Conservation (phyloP, 352 stramenopile species). For the Detonula confervacea region DNA sequence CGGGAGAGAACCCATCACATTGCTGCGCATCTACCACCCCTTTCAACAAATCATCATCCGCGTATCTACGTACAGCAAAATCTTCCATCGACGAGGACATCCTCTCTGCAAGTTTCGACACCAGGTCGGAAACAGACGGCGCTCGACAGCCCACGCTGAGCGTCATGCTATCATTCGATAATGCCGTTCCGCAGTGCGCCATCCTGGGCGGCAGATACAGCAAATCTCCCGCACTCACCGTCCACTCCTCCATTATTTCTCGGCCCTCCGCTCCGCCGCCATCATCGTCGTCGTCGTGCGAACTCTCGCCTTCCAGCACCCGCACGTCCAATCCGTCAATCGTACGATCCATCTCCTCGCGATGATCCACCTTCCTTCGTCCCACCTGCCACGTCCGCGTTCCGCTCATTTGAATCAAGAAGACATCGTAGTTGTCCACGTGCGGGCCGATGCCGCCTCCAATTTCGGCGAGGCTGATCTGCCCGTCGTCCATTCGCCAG, state of each 20-base stretch:
- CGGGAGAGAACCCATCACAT: slow-evolving; percentile 12
- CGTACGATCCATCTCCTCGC: slow-evolving; percentile 65
- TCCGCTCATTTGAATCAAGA: slow-evolving; percentile 85
- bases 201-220: slow-evolving; percentile 85
- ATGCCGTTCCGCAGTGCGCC: slow-evolving; percentile 73
- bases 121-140: slow-evolving; percentile 73
- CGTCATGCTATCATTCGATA: slow-evolving; percentile 73
- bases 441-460: slow-evolving; percentile 86
- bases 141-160: slow-evolving; percentile 76
- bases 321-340: slow-evolving; percentile 67
- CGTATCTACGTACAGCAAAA: slow-evolving; percentile 47
- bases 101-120: slow-evolving; percentile 65
- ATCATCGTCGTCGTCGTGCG: slow-evolving; percentile 1
- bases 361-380: slow-evolving; percentile 40
- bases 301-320: slow-evolving; percentile 56
- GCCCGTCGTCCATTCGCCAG: slow-evolving; percentile 84
- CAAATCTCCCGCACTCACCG: slow-evolving; percentile 74
- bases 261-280: neutral
- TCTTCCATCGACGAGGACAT: slow-evolving; percentile 52
- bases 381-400: slow-evolving; percentile 73
- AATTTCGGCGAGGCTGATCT: slow-evolving; percentile 71
- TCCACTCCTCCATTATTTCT: slow-evolving; percentile 46
- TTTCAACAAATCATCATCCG: slow-evolving; percentile 57
- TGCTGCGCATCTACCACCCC: neutral
- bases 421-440: slow-evolving; percentile 89